phyloP scores from a whole-genome alignment of 2,329 filamentous ascomycete genomes.

The Aspergillus uvarum region DNA sequence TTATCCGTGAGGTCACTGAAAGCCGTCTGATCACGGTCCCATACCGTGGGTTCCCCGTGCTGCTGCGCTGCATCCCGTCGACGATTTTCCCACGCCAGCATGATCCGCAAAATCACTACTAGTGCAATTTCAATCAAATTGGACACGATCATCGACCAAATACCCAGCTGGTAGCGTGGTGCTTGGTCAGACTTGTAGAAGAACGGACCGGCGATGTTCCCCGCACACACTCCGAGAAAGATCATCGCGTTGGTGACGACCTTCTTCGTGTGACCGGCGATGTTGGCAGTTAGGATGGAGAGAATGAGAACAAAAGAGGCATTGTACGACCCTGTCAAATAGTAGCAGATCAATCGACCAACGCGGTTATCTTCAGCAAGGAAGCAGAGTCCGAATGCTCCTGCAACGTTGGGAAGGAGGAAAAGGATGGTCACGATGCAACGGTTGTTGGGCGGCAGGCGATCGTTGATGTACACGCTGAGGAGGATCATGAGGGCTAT shows the following conservation, averaged over 20 bases:
- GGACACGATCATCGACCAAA: slow-evolving; percentile 23
- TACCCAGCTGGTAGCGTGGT: slow-evolving; percentile 24
- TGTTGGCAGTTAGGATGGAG: slow-evolving; percentile 31
- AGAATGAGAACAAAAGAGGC: slow-evolving; percentile 31
- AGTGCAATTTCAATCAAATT: slow-evolving; percentile 4
- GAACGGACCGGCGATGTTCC: slow-evolving; percentile 31
- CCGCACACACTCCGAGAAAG: slow-evolving; percentile 26
- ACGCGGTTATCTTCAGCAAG: slow-evolving; percentile 15
- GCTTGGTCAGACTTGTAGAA: slow-evolving; percentile 30
- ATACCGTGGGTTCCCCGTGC: slow-evolving; percentile 11
- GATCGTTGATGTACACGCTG: slow-evolving; percentile 21
- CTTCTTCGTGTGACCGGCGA: slow-evolving; percentile 35
- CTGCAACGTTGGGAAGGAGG: slow-evolving; percentile 24
- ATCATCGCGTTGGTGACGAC: slow-evolving; percentile 30
- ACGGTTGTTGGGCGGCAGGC: slow-evolving; percentile 23
- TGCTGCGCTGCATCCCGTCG: not conserved
- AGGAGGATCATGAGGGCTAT: slow-evolving; percentile 27
- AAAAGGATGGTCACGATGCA: slow-evolving; percentile 22
- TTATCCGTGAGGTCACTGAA: slow-evolving; percentile 52
- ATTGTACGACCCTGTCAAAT: slow-evolving; percentile 30
- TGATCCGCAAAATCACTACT: not conserved
- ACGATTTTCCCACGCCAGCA: slow-evolving; percentile 5
- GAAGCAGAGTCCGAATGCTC: slow-evolving; percentile 21
- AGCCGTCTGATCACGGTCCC: slow-evolving; percentile 41
- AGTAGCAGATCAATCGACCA: slow-evolving; percentile 26